Percentiles rank a stretch among this genome's conserved stretches.
These are phyloP conservation scores for Dactylorhiza incarnata DNA, from an alignment of 106 monocot genomes.

Conservation along the genomic window DNA sequence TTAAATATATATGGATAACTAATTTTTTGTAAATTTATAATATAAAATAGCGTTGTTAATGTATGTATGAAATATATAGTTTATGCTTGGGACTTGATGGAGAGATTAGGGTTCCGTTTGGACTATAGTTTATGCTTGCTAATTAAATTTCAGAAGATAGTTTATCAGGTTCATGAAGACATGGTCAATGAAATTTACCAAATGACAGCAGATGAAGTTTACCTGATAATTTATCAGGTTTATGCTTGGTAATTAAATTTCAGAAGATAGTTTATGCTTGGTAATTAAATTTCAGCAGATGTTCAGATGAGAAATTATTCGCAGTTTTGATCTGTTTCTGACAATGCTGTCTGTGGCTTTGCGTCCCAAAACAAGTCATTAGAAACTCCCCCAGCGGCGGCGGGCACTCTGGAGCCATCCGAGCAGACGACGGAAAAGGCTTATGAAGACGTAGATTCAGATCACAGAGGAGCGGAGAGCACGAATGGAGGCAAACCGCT, in stretches of 20 bases:
- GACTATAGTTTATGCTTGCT: too few species aligned
- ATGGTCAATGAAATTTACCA: conserved; percentile 55
- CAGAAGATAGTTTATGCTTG: too few species aligned
- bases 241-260: too few species aligned
- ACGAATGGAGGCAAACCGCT: conserved; percentile 78
- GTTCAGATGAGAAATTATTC: background rate
- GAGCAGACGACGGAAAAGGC: background rate
- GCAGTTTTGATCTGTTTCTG: background rate
- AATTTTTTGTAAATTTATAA: too few species aligned
- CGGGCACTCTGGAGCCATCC: background rate
- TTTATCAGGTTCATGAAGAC: too few species aligned
- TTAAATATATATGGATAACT: too few species aligned
- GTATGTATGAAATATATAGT: background rate
- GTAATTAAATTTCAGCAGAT: too few species aligned
- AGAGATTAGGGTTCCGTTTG: too few species aligned
- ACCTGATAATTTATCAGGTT: too few species aligned
- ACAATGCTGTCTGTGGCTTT: background rate
- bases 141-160: too few species aligned
- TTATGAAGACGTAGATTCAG: conserved; percentile 15
- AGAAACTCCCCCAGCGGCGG: conserved; percentile 18
- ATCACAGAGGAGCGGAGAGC: conserved; percentile 83
- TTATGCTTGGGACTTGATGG: too few species aligned
- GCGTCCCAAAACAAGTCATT: conserved; percentile 20
- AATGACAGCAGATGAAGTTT: conserved; percentile 45
- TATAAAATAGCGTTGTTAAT: too few species aligned